These are phyloP conservation scores for Aspergillus diversus DNA, from an alignment of 495 filamentous ascomycete species.

Conservation along the genomic window DNA sequence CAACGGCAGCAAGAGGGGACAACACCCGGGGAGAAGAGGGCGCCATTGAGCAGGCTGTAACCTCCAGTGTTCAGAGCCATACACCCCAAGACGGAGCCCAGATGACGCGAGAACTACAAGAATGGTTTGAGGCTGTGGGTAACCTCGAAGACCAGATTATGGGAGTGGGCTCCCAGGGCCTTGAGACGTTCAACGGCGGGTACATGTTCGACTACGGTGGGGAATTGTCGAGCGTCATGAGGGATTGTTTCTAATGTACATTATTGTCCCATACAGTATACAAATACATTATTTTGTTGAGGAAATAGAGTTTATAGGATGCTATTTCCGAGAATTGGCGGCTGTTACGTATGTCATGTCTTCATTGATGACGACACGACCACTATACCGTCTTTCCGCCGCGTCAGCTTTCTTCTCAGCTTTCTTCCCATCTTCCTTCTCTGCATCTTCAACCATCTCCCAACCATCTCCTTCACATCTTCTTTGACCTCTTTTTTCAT, in stretches of 20 bases:
- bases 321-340: background rate
- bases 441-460: too few relatives aligned
- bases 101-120: conserved; percentile 46
- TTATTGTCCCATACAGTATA: background rate
- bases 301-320: conserved; percentile 1
- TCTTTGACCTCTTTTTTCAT: too few relatives aligned
- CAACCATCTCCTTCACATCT: too few relatives aligned
- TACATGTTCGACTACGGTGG: conserved; percentile 41
- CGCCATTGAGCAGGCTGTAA: conserved; percentile 2
- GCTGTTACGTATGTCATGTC: background rate
- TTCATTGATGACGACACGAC: conserved; percentile 5
- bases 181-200: conserved; percentile 22
- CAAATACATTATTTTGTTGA: background rate
- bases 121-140: conserved; percentile 48
- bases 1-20: background rate
- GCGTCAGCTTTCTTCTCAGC: background rate
- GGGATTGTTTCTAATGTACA: conserved; percentile 35
- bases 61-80: conserved; percentile 28
- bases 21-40: background rate
- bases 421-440: background rate
- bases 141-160: conserved; percentile 45
- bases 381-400: background rate
- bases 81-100: conserved; percentile 39
- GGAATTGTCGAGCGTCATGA: conserved; percentile 46
- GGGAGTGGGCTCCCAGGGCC: conserved; percentile 31